A percentile compares a stretch with the other conserved stretches of the same genome.
phyloP scores from a whole-genome alignment of 2,329 filamentous ascomycete genomes.

The Colletotrichum phormii region DNA sequence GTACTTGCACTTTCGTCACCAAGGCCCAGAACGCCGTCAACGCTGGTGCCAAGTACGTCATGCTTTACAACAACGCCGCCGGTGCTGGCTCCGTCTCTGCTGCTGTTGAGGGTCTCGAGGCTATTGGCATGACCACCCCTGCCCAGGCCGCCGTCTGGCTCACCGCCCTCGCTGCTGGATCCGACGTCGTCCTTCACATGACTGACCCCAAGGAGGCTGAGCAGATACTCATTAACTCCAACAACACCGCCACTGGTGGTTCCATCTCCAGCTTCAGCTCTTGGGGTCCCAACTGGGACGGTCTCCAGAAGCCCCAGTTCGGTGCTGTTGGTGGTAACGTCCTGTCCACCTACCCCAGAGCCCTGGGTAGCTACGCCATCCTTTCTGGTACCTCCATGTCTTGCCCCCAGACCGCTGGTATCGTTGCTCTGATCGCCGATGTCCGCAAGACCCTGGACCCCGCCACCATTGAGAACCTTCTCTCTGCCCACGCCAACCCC shows the following conservation, averaged over 20 bases:
- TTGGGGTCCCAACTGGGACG: constrained; percentile 72
- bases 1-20: constrained; percentile 65
- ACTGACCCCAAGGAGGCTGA: constrained; percentile 51
- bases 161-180: constrained; percentile 53
- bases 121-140: constrained; percentile 54
- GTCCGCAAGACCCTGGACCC: constrained; percentile 64
- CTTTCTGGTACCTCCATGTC: constrained; percentile 72
- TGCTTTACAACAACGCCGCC: constrained; percentile 69
- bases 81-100: constrained; percentile 50
- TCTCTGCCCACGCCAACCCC: constrained; percentile 62
- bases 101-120: constrained; percentile 47
- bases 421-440: constrained; percentile 65
- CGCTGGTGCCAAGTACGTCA: constrained; percentile 69
- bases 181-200: constrained; percentile 58
- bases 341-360: constrained; percentile 65
- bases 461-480: constrained; percentile 58
- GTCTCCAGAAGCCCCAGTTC: constrained; percentile 67
- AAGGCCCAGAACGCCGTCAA: constrained; percentile 66
- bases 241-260: constrained; percentile 61
- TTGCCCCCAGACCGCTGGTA: constrained; percentile 65
- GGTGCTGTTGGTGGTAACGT: constrained; percentile 68
- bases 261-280: constrained; percentile 64
- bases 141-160: constrained; percentile 58
- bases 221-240: constrained; percentile 46
- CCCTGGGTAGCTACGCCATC: constrained; percentile 61